These are phyloP conservation scores for Colletotrichum lindemuthianum DNA, from an alignment of 2,329 filamentous ascomycete species.

Conservation along the genomic window DNA sequence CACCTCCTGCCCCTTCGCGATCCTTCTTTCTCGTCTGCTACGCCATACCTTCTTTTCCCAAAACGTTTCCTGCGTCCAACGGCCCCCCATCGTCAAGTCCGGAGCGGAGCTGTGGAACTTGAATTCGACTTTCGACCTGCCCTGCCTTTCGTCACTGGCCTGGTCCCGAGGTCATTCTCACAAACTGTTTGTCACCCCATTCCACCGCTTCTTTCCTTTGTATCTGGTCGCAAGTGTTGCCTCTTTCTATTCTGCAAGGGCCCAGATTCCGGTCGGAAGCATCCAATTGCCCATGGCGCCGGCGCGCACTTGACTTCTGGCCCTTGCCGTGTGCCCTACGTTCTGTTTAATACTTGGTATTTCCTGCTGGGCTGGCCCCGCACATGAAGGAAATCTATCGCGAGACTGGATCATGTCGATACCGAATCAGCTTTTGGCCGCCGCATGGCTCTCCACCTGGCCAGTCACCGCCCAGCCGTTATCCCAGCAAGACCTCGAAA, in stretches of 20 bases:
- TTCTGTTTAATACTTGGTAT: not conserved
- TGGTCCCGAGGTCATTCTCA: conserved; percentile 7
- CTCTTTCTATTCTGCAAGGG: not conserved
- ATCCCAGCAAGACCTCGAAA: not conserved
- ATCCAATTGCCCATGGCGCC: conserved; percentile 1
- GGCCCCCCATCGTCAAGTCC: conserved; percentile 19
- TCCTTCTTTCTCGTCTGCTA: conserved; percentile 19
- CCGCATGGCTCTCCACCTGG: conserved; percentile 13
- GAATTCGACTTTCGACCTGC: not conserved
- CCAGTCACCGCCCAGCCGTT: conserved; percentile 11
- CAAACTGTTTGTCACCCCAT: conserved; percentile 30
- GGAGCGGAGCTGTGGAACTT: conserved; percentile 28
- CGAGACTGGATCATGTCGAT: conserved; percentile 19
- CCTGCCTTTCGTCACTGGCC: not conserved
- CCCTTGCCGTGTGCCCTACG: not conserved
- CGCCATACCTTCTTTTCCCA: conserved; percentile 4
- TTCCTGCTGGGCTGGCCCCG: conserved; percentile 24
- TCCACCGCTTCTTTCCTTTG: conserved; percentile 2
- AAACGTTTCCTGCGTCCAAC: conserved; percentile 17
- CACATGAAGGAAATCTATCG: not conserved
- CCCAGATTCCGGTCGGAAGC: not conserved
- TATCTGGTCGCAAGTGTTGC: not conserved
- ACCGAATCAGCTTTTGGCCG: conserved; percentile 6
- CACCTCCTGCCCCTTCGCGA: conserved; percentile 13
- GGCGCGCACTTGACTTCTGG: conserved; percentile 6